Evolutionary conservation across 2,329 filamentous ascomycete species (phyloP).

Genomic region (Cercospora beticola): DNA sequence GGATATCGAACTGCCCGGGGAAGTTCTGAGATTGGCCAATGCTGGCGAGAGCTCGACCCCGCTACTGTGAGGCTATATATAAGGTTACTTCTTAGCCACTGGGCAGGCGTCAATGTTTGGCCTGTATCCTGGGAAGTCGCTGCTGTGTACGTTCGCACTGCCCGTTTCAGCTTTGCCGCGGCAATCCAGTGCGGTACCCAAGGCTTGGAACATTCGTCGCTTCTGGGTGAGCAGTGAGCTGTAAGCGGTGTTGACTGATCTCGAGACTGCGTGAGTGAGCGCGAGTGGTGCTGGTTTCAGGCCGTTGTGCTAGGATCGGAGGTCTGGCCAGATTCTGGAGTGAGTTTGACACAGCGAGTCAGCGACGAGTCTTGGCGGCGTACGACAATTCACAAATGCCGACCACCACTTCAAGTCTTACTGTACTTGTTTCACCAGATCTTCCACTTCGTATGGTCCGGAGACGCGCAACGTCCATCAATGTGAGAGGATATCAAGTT

Average conservation of each 20-base stretch:
- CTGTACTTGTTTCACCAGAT: background rate
- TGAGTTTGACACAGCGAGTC: background rate
- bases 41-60: background rate
- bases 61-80: slow-evolving; percentile 7
- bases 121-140: background rate
- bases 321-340: background rate
- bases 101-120: background rate
- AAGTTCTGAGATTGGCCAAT: background rate
- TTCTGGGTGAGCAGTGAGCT: background rate
- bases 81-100: slow-evolving; percentile 5
- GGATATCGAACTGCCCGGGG: background rate
- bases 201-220: background rate
- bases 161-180: background rate
- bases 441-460: background rate
- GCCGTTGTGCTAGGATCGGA: background rate
- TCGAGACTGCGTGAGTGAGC: background rate
- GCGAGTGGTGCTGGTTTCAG: background rate
- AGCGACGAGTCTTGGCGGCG: background rate
- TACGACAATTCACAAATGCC: background rate
- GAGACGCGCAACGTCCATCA: background rate
- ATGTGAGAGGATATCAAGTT: background rate
- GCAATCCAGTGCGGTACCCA: background rate
- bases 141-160: background rate
- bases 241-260: background rate
- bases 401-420: background rate